Conservation (phyloP, 2,329 filamentous ascomycete species). For the Cladosporium sp. region DNA sequence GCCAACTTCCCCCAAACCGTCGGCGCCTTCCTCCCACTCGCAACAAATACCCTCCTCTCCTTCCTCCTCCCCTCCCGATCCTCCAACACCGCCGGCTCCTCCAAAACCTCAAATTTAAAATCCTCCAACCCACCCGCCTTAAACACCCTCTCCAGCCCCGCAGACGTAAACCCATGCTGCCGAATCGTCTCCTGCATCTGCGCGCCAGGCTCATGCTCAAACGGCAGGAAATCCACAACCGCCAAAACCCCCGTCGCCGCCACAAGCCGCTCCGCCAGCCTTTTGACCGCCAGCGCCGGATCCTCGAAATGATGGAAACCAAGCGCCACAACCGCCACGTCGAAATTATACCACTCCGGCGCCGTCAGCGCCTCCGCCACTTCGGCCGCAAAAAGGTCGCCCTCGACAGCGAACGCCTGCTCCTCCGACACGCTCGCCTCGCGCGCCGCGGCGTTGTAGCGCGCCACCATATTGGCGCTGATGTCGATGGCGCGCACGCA, state of each 20-base stretch:
- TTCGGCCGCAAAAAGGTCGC: conserved; percentile 33
- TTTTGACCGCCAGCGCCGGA: conserved; percentile 21
- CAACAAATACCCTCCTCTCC: conserved; percentile 27
- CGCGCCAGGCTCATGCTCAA: conserved; percentile 7
- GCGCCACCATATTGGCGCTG: conserved; percentile 26
- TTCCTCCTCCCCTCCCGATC: conserved; percentile 20
- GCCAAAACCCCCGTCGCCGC: conserved; percentile 24
- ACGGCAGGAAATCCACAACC: conserved; percentile 26
- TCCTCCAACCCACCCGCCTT: conserved; percentile 23
- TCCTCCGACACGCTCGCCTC: conserved; percentile 16
- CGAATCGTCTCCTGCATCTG: conserved; percentile 26
- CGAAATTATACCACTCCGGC: conserved; percentile 34
- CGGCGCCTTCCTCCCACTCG: conserved; percentile 23
- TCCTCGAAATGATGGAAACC: conserved; percentile 42
- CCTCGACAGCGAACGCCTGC: conserved; percentile 25
- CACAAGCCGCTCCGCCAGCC: conserved; percentile 24
- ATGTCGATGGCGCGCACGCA: conserved; percentile 29
- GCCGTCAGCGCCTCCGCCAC: conserved; percentile 19
- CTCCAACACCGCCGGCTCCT: conserved; percentile 25
- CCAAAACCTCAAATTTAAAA: conserved; percentile 26
- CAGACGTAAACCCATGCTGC: conserved; percentile 26
- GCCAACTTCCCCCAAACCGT: conserved; percentile 17
- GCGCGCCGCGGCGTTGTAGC: conserved; percentile 25
- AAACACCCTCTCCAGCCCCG: conserved; percentile 24
- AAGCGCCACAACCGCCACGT: conserved; percentile 37